Percentiles rank a stretch among this genome's conserved stretches.
Evolutionary conservation across 352 stramenopile species (phyloP).

Genomic region (Plasmopara muralis): DNA sequence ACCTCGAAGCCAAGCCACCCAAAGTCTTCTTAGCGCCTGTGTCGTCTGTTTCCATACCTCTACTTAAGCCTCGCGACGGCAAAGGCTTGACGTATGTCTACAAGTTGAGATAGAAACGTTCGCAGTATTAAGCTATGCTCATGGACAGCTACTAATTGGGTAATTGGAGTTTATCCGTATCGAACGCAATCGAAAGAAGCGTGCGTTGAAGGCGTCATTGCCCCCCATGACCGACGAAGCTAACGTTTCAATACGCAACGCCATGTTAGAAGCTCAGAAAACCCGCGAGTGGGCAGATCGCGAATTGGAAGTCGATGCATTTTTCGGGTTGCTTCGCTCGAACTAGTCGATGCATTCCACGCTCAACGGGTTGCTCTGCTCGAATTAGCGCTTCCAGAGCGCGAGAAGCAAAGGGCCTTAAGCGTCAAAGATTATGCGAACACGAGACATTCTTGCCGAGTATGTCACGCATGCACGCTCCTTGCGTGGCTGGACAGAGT

Average conservation of each 20-base stretch:
- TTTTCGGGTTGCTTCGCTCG: too few relatives aligned
- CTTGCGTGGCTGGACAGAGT: slow-evolving; percentile 42
- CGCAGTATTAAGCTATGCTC: slow-evolving; percentile 49
- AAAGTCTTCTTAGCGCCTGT: slow-evolving; percentile 83
- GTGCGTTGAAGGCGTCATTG: slow-evolving; percentile 79
- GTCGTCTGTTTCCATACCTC: slow-evolving; percentile 2
- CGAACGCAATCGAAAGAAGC: slow-evolving; percentile 83
- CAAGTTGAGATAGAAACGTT: slow-evolving; percentile 80
- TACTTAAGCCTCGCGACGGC: slow-evolving; percentile 7
- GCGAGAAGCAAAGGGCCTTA: slow-evolving; percentile 87
- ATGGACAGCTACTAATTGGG: slow-evolving; percentile 71
- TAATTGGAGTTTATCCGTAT: slow-evolving; percentile 87
- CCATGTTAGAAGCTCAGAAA: slow-evolving; percentile 91
- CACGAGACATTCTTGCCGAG: slow-evolving; percentile 85
- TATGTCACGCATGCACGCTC: slow-evolving; percentile 88
- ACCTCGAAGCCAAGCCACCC: slow-evolving; percentile 78
- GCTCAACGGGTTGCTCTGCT: slow-evolving; percentile 77
- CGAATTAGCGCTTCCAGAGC: slow-evolving; percentile 73
- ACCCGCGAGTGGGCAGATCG: slow-evolving; percentile 81
- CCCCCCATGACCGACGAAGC: slow-evolving; percentile 94
- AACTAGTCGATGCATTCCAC: slow-evolving; percentile 81
- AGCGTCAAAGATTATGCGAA: slow-evolving; percentile 26
- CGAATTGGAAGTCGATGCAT: slow-evolving; percentile 84
- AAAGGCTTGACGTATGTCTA: slow-evolving; percentile 9
- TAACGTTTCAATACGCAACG: slow-evolving; percentile 84